Evolutionary conservation across 106 monocot genomes (phyloP).

Genomic region (Dioscorea dumetorum): DNA sequence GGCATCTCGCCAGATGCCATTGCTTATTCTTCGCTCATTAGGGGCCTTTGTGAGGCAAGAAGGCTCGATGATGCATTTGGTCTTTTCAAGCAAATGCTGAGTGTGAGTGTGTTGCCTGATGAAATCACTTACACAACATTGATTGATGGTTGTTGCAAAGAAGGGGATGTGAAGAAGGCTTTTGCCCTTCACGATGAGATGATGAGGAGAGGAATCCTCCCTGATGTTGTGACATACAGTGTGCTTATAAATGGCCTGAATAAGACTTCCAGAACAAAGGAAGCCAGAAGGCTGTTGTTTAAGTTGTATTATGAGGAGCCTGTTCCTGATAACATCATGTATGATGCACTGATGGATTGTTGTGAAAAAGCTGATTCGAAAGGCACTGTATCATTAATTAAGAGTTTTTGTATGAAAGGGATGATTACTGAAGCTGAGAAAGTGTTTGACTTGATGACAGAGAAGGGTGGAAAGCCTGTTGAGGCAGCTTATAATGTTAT

Average conservation of each 20-base stretch:
- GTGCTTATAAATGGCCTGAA: constrained; percentile 86
- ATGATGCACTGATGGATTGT: constrained; percentile 41
- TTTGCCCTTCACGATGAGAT: constrained; percentile 71
- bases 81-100: constrained; percentile 59
- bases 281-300: constrained; percentile 64
- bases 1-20: constrained; percentile 55
- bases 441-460: constrained; percentile 46
- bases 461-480: constrained; percentile 38
- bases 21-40: constrained; percentile 70
- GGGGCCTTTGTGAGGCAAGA: constrained; percentile 58
- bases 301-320: constrained; percentile 41
- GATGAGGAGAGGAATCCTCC: constrained; percentile 59
- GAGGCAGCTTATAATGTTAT: constrained; percentile 63
- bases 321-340: constrained; percentile 49
- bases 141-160: constrained; percentile 77
- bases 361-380: constrained; percentile 40
- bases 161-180: constrained; percentile 60
- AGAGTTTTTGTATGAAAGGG: constrained; percentile 85
- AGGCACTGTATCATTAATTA: constrained; percentile 50
- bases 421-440: constrained; percentile 77
- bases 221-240: constrained; percentile 85
- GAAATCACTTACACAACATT: constrained; percentile 60
- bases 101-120: constrained; percentile 41
- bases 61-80: constrained; percentile 48
- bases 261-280: constrained; percentile 54